A percentile compares a stretch with the other conserved stretches of the same genome.
These are phyloP conservation scores for Ricinus communis DNA, from an alignment of 345 rosid genomes.

Conservation along the genomic window DNA sequence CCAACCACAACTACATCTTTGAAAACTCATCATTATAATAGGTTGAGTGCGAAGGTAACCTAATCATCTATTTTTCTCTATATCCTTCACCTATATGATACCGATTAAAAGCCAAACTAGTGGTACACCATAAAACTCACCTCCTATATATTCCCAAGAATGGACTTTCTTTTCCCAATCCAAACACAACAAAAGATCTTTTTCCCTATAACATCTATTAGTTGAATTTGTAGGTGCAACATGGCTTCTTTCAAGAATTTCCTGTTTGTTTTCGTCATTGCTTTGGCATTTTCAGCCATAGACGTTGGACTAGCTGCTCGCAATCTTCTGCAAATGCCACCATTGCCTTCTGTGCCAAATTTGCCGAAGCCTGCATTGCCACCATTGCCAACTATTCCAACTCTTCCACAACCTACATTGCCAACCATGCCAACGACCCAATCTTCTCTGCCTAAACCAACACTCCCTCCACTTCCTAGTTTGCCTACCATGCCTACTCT, in stretches of 20 bases:
- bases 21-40: no score
- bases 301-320: conserved; percentile 27
- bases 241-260: background rate
- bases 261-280: conserved; percentile 4
- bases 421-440: background rate
- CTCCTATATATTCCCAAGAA: no score
- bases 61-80: no score
- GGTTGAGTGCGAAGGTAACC: no score
- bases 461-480: conserved; percentile 11
- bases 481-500: background rate
- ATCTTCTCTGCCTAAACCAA: background rate
- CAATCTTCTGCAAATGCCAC: conserved; percentile 23
- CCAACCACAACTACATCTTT: no score
- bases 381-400: conserved; percentile 22
- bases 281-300: conserved; percentile 14
- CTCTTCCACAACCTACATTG: conserved; percentile 6
- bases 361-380: conserved; percentile 30
- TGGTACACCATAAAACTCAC: no score
- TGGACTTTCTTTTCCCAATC: no score
- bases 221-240: no score
- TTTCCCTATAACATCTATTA: no score
- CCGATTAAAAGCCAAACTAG: no score
- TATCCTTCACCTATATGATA: no score
- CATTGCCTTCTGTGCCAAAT: background rate
- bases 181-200: no score